phyloP scores from a whole-genome alignment of 2,329 filamentous ascomycete species.

The Fusarium proliferatum region DNA sequence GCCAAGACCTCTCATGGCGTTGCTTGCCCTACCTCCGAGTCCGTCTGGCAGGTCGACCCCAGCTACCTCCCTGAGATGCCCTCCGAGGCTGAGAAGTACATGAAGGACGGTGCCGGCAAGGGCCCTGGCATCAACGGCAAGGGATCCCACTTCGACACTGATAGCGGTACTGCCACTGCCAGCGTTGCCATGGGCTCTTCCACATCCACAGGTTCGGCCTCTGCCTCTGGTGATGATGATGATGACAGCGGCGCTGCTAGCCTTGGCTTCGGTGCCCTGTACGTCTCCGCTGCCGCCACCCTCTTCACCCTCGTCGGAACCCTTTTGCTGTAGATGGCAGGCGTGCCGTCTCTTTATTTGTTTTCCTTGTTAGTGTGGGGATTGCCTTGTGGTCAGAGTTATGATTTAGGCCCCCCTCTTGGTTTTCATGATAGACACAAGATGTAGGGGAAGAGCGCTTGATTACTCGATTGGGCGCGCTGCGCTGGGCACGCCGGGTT shows the following conservation, averaged over 20 bases:
- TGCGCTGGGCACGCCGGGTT: constrained; percentile 40
- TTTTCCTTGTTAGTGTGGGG: constrained; percentile 25
- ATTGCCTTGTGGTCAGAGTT: constrained; percentile 5
- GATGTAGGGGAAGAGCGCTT: constrained; percentile 31
- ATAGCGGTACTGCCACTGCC: constrained; percentile 59
- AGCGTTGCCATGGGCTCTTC: constrained; percentile 50
- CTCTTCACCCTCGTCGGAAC: constrained; percentile 54
- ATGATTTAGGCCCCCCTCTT: constrained; percentile 17
- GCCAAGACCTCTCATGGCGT: constrained; percentile 58
- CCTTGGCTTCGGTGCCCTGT: constrained; percentile 48
- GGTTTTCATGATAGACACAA: constrained; percentile 39
- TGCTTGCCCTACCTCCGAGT: constrained; percentile 62
- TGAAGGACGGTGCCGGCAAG: constrained; percentile 63
- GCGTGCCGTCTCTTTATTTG: constrained; percentile 11
- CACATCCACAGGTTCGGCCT: constrained; percentile 43
- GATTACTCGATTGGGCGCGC: constrained; percentile 34
- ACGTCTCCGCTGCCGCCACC: constrained; percentile 51
- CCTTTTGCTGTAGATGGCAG: constrained; percentile 51
- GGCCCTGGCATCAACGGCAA: constrained; percentile 64
- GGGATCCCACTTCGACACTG: constrained; percentile 65
- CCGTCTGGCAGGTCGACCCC: constrained; percentile 63
- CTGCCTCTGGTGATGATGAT: constrained; percentile 36
- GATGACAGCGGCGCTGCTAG: constrained; percentile 49
- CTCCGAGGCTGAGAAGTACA: constrained; percentile 61
- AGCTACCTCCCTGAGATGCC: constrained; percentile 65